Evolutionary conservation across 1,139 yeast genomes (phyloP).

Genomic region (Saccharomyces hybrid): DNA sequence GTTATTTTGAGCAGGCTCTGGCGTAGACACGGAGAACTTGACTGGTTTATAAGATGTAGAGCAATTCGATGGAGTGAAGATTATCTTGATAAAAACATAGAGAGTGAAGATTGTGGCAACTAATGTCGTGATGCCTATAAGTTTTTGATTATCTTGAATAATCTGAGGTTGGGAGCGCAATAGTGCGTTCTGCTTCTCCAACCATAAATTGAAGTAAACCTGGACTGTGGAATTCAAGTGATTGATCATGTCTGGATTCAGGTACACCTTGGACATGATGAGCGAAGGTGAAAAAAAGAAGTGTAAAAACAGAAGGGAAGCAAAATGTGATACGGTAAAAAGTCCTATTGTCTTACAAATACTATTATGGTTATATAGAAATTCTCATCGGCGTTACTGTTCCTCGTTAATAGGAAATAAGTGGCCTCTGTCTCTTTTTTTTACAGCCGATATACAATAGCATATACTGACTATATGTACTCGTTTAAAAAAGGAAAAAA

Average conservation of each 20-base stretch:
- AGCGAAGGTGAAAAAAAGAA: neutral
- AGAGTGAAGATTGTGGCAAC: slow-evolving; percentile 16
- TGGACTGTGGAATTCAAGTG: slow-evolving; percentile 26
- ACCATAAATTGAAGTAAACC: slow-evolving; percentile 21
- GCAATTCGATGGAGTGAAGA: slow-evolving; percentile 10
- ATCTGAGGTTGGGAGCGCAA: slow-evolving; percentile 15
- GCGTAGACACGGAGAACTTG: slow-evolving; percentile 53
- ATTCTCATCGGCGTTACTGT: neutral
- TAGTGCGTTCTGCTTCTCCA: slow-evolving; percentile 12
- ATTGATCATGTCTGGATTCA: slow-evolving; percentile 24
- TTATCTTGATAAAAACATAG: slow-evolving; percentile 15
- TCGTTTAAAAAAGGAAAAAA: neutral
- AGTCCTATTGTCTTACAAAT: neutral
- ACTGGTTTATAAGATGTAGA: slow-evolving; percentile 33
- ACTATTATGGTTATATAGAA: neutral
- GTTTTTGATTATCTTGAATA: slow-evolving; percentile 10
- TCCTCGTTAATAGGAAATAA: neutral
- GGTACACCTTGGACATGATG: slow-evolving; percentile 17
- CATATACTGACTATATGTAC: neutral
- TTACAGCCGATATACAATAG: neutral
- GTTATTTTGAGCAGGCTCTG: slow-evolving; percentile 80
- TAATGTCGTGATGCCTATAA: slow-evolving; percentile 16
- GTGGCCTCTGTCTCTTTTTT: neutral
- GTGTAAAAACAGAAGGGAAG: neutral
- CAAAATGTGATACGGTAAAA: neutral